Evolutionary conservation across 169 alveolate species (phyloP), one percentile per base, ranked within the genome.

Genomic region (Perkinsus marinus): DNA sequence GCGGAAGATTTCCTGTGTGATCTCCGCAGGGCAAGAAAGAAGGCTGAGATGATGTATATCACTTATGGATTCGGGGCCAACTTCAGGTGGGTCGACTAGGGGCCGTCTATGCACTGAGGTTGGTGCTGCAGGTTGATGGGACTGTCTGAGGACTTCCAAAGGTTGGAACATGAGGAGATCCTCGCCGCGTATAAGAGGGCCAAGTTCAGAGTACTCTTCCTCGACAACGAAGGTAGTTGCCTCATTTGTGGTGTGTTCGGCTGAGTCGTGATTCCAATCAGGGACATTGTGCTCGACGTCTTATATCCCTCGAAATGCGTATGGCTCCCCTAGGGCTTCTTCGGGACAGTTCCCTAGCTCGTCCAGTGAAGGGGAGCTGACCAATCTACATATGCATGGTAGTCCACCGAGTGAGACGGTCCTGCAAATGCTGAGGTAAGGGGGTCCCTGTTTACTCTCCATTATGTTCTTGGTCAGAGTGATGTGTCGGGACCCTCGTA

Each of bases 1-100:
- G 92, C 92, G 9, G 94, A 94, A 90, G 95, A 95, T 26, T 94
- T 95, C 91, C 92, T 96, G 5, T 91, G 93, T 39, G 97, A 96
- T 90, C 68, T 96, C 39, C 93, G 93, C 90, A 90, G 94, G 19
- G 96, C 96, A 0, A 93, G 97, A 90, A 96, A 96, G 94, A 91
- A 92, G 37, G 96, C 92, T 69, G 96, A 94, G 90, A 92, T 93
- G 92, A 93, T 94, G 39, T 95, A 95, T 91, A 89, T 90, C 89
- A 79, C 96, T 30, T 91, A 95, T 95, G 96, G 96, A 2, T 93
- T 95, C 43, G 96, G 95, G 47, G 91, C 39, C 92, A 92, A 95
- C 57, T 93, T 57, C 22, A 13, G 79, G 79, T 57, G 79, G 22
- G 79, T 6, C 79, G 9, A 6, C 22, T 16, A 19, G 36, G 3